phyloP scores from a whole-genome alignment of 108 stramenopile species.

The Conticribra guillardii region DNA sequence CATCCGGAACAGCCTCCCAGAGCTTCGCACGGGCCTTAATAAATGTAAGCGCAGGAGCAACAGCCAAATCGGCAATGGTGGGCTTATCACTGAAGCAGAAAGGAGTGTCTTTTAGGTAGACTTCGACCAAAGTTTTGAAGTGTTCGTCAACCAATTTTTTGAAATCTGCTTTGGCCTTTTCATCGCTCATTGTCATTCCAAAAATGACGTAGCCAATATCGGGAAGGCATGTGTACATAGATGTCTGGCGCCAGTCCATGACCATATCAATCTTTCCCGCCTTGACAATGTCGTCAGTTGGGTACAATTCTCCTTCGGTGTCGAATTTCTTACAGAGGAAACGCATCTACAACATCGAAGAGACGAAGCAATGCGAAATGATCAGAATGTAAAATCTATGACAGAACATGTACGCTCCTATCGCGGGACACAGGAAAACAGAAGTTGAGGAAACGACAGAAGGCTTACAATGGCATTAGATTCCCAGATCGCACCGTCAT shows the following conservation, averaged over 20 bases:
- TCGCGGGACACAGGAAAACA: conserved; percentile 29
- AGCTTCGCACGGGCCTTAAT: conserved; percentile 45
- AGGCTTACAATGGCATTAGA: conserved; percentile 43
- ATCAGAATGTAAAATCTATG: too few species aligned
- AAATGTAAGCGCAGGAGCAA: conserved; percentile 41
- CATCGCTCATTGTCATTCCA: conserved; percentile 30
- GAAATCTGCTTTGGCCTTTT: conserved; percentile 40
- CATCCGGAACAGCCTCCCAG: conserved; percentile 34
- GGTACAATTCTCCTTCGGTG: too few species aligned
- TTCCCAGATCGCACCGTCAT: conserved; percentile 46
- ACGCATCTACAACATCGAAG: too few species aligned
- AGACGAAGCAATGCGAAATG: too few species aligned
- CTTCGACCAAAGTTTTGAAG: conserved; percentile 28
- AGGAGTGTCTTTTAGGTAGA: conserved; percentile 44
- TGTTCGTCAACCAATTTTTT: conserved; percentile 22
- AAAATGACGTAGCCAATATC: conserved; percentile 44
- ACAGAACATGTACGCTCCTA: too few species aligned
- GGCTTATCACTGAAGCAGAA: conserved; percentile 49
- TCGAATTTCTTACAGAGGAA: too few species aligned
- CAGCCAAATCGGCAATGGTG: conserved; percentile 54
- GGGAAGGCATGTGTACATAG: conserved; percentile 24
- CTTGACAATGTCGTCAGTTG: too few species aligned
- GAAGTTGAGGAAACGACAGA: conserved; percentile 40
- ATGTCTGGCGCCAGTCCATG: conserved; percentile 28
- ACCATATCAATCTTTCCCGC: conserved; percentile 55